Conservation (phyloP, 1,284 basidiomycete genomes). For the Phlebopus sp. region DNA sequence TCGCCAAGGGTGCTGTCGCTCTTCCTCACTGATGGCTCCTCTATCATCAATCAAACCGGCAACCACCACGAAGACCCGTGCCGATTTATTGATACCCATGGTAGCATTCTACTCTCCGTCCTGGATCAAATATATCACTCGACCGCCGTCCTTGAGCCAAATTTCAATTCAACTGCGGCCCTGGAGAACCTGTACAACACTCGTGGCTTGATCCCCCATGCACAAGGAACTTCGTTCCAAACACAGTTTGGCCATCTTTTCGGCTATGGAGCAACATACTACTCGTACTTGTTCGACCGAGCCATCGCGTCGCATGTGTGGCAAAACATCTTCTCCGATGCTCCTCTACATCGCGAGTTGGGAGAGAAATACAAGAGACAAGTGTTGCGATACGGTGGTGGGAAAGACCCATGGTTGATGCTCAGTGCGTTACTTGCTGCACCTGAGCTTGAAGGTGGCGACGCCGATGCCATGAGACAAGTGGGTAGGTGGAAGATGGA, state of each 20-base stretch:
- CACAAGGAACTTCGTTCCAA: slow-evolving; percentile 85
- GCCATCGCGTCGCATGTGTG: slow-evolving; percentile 93
- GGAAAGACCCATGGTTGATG: slow-evolving; percentile 93
- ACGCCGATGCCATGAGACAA: slow-evolving; percentile 80
- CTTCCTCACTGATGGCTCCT: slow-evolving; percentile 55
- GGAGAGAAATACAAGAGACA: slow-evolving; percentile 82
- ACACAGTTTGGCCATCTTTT: slow-evolving; percentile 95
- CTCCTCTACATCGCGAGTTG: slow-evolving; percentile 60
- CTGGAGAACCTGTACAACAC: slow-evolving; percentile 64
- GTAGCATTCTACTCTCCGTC: slow-evolving; percentile 87
- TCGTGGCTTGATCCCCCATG: slow-evolving; percentile 79
- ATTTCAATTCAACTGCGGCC: slow-evolving; percentile 71
- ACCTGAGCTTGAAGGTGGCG: slow-evolving; percentile 65
- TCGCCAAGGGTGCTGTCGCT: slow-evolving; percentile 82
- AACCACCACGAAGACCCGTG: slow-evolving; percentile 70
- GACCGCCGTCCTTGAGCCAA: slow-evolving; percentile 44
- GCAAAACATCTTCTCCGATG: slow-evolving; percentile 68
- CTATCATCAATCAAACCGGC: slow-evolving; percentile 42
- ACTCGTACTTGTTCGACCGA: slow-evolving; percentile 94
- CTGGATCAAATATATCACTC: slow-evolving; percentile 94
- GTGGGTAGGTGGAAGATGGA: slow-evolving; percentile 87
- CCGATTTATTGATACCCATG: slow-evolving; percentile 81
- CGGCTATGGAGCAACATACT: slow-evolving; percentile 97
- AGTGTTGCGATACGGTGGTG: slow-evolving; percentile 82
- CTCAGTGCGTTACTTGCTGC: slow-evolving; percentile 69